Evolutionary conservation across 2,329 filamentous ascomycete genomes (phyloP).

Genomic region (Cladosporium sp.): DNA sequence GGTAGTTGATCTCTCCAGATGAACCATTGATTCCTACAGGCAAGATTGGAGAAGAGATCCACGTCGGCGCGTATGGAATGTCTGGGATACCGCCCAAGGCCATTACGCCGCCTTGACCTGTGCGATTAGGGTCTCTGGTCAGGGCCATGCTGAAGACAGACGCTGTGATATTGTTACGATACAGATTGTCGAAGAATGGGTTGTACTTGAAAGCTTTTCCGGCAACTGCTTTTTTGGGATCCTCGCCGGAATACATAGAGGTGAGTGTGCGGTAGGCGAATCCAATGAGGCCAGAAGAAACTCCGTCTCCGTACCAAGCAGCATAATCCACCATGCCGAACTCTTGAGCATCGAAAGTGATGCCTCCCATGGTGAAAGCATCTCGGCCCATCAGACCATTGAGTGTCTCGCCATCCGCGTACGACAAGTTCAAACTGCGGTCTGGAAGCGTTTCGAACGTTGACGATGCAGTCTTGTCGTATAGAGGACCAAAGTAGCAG

Average conservation of each 20-base stretch:
- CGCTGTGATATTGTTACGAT: conserved; percentile 43
- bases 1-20: conserved; percentile 33
- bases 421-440: conserved; percentile 46
- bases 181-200: conserved; percentile 54
- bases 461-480: conserved; percentile 30
- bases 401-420: conserved; percentile 46
- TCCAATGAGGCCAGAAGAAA: conserved; percentile 52
- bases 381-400: conserved; percentile 43
- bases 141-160: conserved; percentile 54
- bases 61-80: conserved; percentile 39
- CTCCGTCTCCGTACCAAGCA: conserved; percentile 35
- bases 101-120: conserved; percentile 44
- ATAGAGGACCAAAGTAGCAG: conserved; percentile 37
- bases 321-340: conserved; percentile 46
- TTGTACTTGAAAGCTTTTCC: conserved; percentile 42
- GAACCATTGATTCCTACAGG: conserved; percentile 29
- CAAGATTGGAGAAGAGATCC: conserved; percentile 39
- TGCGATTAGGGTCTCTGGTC: conserved; percentile 30
- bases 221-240: conserved; percentile 27
- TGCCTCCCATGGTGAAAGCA: conserved; percentile 46
- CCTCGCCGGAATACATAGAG: conserved; percentile 38
- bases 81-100: conserved; percentile 53
- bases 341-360: conserved; percentile 47
- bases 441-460: conserved; percentile 42
- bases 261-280: conserved; percentile 54